These are phyloP conservation scores for Tylopilus balloui DNA, from an alignment of 768 basidiomycete species.

Conservation along the genomic window DNA sequence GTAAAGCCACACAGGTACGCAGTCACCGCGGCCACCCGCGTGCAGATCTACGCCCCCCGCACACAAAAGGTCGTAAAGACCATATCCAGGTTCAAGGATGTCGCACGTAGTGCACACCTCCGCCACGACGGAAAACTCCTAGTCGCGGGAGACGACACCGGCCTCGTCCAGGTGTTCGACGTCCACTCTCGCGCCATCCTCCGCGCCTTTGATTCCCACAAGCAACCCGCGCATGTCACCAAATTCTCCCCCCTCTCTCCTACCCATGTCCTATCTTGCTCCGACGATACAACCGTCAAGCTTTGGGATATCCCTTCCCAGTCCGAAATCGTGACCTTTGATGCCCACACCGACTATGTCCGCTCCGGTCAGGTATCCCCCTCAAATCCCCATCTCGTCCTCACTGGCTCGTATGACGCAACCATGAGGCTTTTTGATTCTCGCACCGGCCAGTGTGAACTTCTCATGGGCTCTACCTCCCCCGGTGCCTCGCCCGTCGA, in stretches of 20 bases:
- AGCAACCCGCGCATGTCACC: constrained; percentile 93
- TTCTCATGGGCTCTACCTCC: constrained; percentile 58
- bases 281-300: constrained; percentile 91
- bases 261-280: constrained; percentile 87
- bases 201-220: constrained; percentile 87
- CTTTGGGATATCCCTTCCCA: constrained; percentile 96
- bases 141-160: constrained; percentile 93
- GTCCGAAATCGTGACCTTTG: constrained; percentile 70
- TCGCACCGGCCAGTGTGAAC: constrained; percentile 78
- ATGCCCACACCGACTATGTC: constrained; percentile 91
- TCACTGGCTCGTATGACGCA: constrained; percentile 94
- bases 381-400: constrained; percentile 74
- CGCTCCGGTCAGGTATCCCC: constrained; percentile 86
- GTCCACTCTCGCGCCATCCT: constrained; percentile 90
- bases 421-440: constrained; percentile 86
- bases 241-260: constrained; percentile 82
- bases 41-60: constrained; percentile 93
- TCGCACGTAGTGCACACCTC: constrained; percentile 84
- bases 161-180: constrained; percentile 88
- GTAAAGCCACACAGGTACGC: constrained; percentile 90
- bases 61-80: constrained; percentile 97
- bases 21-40: constrained; percentile 88
- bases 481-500: constrained; percentile 63
- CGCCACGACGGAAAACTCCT: constrained; percentile 92
- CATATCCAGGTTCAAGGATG: constrained; percentile 94